Evolutionary conservation across 23 red algal species (phyloP), one percentile per base, ranked within the genome.

Genomic region (Gracilaria domingensis): DNA sequence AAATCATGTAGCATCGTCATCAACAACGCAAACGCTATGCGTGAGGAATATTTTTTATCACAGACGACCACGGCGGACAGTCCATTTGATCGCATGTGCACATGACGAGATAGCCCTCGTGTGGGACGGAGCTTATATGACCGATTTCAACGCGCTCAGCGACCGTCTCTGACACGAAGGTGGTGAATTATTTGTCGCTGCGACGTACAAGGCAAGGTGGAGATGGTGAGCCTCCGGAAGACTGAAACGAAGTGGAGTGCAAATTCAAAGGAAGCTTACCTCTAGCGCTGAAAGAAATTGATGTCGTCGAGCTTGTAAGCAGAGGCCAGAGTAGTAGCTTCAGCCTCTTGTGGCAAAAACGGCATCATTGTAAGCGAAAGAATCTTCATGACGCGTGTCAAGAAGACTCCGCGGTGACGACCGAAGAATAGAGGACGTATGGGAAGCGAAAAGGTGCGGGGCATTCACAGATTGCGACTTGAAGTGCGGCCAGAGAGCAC

Each of bases 1-100:
- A 99, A 99, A 25, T 99, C 97, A 12, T 99, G 93, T 53, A 83
- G 75, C 84, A 95, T 49, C 89, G 96, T 95, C 75, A 88, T 88
- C 5, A 99, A 84, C n/a, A 99, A 75, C 17, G 93, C 96, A 55
- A 99, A 99, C 3, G 97, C 97, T 26, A 99, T 94, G 39, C 97
- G 94, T n/a, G 92, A 85, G 23, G 97, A 94, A 77, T 99, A 99
- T 74, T 99, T 94, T 17, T 35, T 71, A 62, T 99, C 97, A 40
- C 97, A 99, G 20, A 99, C 81, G 12, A 93, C 97, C 24, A 99
- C 88, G 9, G 94, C 87, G 23, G 79, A 76, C 14, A 99, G 83
- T 14, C 91, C 94, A 45, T 87, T 94, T 23, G 91, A 73, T 13
- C 94, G 92, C 12, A 88, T 58, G 44, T 99, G 93, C 16, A 96